A percentile compares a stretch with the other conserved stretches of the same genome.
Conservation (phyloP, 2,329 filamentous ascomycete genomes). For the Colletotrichum liaoningense region DNA sequence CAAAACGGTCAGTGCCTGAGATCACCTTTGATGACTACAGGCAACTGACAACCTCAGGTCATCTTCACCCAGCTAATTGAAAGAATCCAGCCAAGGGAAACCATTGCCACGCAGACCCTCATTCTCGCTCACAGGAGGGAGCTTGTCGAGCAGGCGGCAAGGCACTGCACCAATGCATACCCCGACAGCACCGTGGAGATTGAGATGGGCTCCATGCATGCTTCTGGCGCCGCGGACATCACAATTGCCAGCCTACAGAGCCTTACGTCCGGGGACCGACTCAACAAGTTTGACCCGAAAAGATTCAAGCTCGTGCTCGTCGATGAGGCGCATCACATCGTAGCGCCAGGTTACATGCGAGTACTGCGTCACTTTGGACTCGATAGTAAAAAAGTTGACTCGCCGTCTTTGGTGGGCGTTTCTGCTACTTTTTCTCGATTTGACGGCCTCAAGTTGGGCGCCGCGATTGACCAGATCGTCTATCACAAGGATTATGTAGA, state of each 20-base stretch:
- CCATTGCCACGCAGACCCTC: constrained; percentile 78
- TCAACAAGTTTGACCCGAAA: constrained; percentile 84
- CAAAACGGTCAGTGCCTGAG: constrained; percentile 73
- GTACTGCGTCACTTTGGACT: constrained; percentile 84
- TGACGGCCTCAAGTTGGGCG: constrained; percentile 84
- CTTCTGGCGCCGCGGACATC: constrained; percentile 87
- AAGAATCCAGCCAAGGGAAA: constrained; percentile 69
- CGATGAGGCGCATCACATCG: constrained; percentile 97
- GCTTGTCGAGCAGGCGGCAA: constrained; percentile 92
- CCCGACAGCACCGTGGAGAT: constrained; percentile 86
- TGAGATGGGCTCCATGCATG: constrained; percentile 86
- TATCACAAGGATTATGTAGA: constrained; percentile 84
- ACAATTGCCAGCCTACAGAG: constrained; percentile 92
- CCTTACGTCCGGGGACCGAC: constrained; percentile 79
- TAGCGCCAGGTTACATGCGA: constrained; percentile 82
- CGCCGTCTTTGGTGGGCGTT: constrained; percentile 84
- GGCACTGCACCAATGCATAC: constrained; percentile 85
- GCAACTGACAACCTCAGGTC: constrained; percentile 64
- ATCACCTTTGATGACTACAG: constrained; percentile 18
- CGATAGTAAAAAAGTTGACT: constrained; percentile 47
- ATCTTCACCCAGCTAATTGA: constrained; percentile 97
- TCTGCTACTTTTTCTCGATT: constrained; percentile 84
- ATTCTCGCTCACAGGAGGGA: constrained; percentile 94
- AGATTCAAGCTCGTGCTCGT: constrained; percentile 92
- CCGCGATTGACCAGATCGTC: constrained; percentile 93